These are phyloP conservation scores for Leptodontidium sp. DNA, from an alignment of 2,329 filamentous ascomycete species.

Conservation along the genomic window DNA sequence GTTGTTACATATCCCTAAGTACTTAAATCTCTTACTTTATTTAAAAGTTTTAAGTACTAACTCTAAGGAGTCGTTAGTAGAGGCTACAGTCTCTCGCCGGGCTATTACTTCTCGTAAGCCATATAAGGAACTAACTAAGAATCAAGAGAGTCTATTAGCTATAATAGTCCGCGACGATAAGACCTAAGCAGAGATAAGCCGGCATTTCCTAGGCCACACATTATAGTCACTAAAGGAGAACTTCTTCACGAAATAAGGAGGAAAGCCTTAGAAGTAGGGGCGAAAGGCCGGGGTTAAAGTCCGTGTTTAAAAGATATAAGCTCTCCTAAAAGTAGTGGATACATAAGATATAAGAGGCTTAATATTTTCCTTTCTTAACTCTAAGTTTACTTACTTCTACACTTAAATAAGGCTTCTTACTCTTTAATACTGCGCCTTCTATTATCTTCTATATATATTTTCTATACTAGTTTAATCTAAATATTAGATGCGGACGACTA, in stretches of 20 bases:
- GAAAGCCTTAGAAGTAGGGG: slow-evolving; percentile 18
- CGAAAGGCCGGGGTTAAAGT: slow-evolving; percentile 14
- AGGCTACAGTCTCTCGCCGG: too few relatives aligned
- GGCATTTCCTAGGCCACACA: too few relatives aligned
- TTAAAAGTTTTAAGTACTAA: too few relatives aligned
- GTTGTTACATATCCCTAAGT: too few relatives aligned
- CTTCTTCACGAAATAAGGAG: slow-evolving; percentile 19
- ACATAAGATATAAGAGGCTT: neutral
- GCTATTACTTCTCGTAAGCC: too few relatives aligned
- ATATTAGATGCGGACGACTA: neutral
- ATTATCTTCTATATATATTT: too few relatives aligned
- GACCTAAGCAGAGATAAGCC: too few relatives aligned
- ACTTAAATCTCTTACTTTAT: too few relatives aligned
- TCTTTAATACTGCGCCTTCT: neutral
- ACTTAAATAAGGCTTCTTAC: neutral
- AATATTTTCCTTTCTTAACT: neutral
- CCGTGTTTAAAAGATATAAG: neutral
- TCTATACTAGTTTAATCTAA: neutral
- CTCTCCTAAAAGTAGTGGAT: neutral
- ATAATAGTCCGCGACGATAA: too few relatives aligned
- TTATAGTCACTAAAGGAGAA: slow-evolving; percentile 20
- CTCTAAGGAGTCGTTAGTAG: too few relatives aligned
- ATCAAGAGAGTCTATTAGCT: too few relatives aligned
- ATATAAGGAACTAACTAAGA: too few relatives aligned
- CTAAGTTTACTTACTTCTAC: neutral